These are phyloP conservation scores for Malus hybrid DNA, from an alignment of 331 rosid genomes.

Conservation along the genomic window DNA sequence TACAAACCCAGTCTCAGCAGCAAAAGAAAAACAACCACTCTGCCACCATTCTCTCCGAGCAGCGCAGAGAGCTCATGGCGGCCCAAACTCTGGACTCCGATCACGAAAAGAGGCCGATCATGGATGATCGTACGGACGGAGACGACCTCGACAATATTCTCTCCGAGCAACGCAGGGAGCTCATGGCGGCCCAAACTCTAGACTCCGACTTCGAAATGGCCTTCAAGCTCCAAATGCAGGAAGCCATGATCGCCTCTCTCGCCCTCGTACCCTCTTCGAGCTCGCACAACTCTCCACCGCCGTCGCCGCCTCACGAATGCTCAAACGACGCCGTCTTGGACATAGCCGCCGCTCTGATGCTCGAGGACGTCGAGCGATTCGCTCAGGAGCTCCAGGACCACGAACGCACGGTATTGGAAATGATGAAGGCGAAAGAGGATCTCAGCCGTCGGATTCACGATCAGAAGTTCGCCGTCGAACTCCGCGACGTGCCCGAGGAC, in stretches of 20 bases:
- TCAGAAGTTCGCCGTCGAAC: constrained; percentile 27
- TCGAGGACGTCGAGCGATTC: constrained; percentile 19
- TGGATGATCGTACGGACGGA: not conserved
- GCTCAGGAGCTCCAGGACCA: constrained; percentile 22
- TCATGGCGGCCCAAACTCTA: constrained; percentile 28
- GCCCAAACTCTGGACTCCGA: too few species aligned
- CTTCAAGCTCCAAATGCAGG: constrained; percentile 41
- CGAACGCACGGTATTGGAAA: constrained; percentile 22
- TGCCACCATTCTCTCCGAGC: too few species aligned
- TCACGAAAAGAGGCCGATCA: not conserved
- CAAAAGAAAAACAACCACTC: not conserved
- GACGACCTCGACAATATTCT: constrained; percentile 5
- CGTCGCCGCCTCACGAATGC: not conserved
- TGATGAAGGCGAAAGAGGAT: constrained; percentile 25
- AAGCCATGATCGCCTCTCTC: constrained; percentile 38
- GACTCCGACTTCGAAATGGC: constrained; percentile 36
- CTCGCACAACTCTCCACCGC: not conserved
- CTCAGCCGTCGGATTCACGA: constrained; percentile 41
- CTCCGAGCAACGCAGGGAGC: constrained; percentile 24
- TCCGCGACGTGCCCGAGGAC: constrained; percentile 26
- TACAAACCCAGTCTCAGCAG: too few species aligned
- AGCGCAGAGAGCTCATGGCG: too few species aligned
- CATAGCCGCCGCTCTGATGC: constrained; percentile 27
- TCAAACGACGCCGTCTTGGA: not conserved
- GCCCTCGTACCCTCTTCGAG: constrained; percentile 10